Base-by-base conservation (phyloP, 805 yeast species). In the Wickerhamomyces ciferrii region DNA sequence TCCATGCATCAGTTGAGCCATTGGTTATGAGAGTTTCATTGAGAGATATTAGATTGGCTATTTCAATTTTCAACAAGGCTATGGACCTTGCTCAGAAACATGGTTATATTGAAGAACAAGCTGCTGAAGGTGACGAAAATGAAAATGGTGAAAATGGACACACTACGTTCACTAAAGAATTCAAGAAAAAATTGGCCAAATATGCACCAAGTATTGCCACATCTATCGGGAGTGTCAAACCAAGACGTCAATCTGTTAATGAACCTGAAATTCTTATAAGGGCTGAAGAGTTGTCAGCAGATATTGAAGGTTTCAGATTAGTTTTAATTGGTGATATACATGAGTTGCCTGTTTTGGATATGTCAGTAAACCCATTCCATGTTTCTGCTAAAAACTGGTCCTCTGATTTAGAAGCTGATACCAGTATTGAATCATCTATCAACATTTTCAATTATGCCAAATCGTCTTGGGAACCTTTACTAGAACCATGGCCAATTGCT, bases 381-480 rank as follows among this genome's bases (percentile, higher is more conserved):
- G 61, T 84, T 2, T 69, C 68, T 29, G 91, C 89, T 0, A 75
- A 76, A 45, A 87, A 91, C 56, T 91, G 97, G 97, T 84, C 96
- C 0, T 81, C 91, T 1, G 91, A 87, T 49, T 63, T 91, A 45
- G 83, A 81, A 54, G 86, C 88, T 1, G 81, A 80, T 47, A 72
- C 84, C 0, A 76, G 78, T 23, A 63, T 90, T 32, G 86, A 80
- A 49, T 74, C 89, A 0, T 77, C 70, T 49, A 76, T 86, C 10
- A 90, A 88, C 62, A 79, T 88, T 19, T 91, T 86, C 71, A 90
- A 90, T 62, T 91, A 91, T 62, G 79, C 97, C 0, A 80, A 86
- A 50, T 90, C 97, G 3, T 78, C 89, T 0, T 91, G 99, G 98
- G 98, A 94, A 58, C 97, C 99, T 0, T 69, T 94, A 41, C 63